phyloP scores from a whole-genome alignment of 2,329 filamentous ascomycete species.

The Aspergillus pseudoglaucus region DNA sequence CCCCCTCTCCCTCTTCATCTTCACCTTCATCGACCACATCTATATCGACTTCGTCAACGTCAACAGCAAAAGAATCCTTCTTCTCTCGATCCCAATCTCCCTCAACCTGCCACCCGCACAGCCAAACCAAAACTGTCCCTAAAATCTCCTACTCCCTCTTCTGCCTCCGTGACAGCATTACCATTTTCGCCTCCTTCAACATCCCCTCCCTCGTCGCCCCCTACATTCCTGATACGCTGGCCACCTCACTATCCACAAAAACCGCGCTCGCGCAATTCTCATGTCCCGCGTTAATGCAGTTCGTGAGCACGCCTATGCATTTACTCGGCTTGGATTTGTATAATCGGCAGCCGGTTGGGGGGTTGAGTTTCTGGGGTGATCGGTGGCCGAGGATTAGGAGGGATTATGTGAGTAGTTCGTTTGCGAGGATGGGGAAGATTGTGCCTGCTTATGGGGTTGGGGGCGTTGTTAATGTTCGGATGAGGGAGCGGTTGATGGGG shows the following conservation, averaged over 20 bases:
- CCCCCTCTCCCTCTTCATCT: slow-evolving; percentile 28
- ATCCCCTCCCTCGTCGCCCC: slow-evolving; percentile 74
- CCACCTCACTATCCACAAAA: slow-evolving; percentile 40
- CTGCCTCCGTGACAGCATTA: slow-evolving; percentile 74
- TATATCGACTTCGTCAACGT: not conserved
- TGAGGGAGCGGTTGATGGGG: slow-evolving; percentile 7
- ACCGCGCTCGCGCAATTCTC: slow-evolving; percentile 68
- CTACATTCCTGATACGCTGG: slow-evolving; percentile 51
- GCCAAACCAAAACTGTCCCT: slow-evolving; percentile 48
- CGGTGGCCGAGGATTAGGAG: slow-evolving; percentile 60
- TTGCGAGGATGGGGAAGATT: slow-evolving; percentile 75
- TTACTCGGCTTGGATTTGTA: slow-evolving; percentile 80
- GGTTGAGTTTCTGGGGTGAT: slow-evolving; percentile 46
- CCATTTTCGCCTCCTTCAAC: slow-evolving; percentile 90
- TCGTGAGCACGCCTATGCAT: slow-evolving; percentile 76
- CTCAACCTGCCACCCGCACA: not conserved
- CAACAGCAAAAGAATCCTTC: not conserved
- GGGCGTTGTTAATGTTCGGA: slow-evolving; percentile 73
- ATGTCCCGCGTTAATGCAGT: slow-evolving; percentile 71
- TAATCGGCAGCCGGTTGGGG: slow-evolving; percentile 53
- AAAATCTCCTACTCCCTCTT: slow-evolving; percentile 70
- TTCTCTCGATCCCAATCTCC: not conserved
- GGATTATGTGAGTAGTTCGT: slow-evolving; percentile 68
- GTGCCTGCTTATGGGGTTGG: slow-evolving; percentile 84
- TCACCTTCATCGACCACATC: slow-evolving; percentile 11